Conservation (phyloP, 495 filamentous ascomycete species). For the Penicillium egyptiacum region DNA sequence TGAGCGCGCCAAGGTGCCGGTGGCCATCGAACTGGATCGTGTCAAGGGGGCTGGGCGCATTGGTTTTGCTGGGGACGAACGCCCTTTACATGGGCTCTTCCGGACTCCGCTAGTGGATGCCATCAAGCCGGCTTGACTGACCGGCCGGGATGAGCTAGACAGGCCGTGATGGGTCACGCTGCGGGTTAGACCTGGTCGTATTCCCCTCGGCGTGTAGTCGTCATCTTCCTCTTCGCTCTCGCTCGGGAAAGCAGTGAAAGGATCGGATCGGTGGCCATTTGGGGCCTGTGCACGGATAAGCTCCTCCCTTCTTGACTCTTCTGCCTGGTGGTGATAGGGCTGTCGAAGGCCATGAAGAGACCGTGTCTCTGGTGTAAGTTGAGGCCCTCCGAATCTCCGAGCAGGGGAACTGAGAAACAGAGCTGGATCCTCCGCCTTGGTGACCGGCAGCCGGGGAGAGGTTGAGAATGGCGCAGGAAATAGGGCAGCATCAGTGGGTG, state of each 20-base stretch:
- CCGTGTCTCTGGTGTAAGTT: constrained; percentile 36
- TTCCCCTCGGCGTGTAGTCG: constrained; percentile 41
- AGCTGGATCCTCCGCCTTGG: constrained; percentile 53
- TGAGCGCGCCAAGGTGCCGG: constrained; percentile 36
- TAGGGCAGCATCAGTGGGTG: constrained; percentile 41
- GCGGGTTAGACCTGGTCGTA: constrained; percentile 57
- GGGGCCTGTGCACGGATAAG: constrained; percentile 38
- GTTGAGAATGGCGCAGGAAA: constrained; percentile 51
- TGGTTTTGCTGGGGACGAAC: constrained; percentile 41
- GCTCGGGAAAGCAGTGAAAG: constrained; percentile 28
- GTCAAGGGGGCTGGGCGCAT: constrained; percentile 32
- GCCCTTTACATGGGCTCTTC: constrained; percentile 48
- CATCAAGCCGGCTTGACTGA: constrained; percentile 34
- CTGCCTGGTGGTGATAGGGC: constrained; percentile 59
- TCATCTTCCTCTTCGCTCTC: constrained; percentile 41
- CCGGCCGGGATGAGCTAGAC: constrained; percentile 31
- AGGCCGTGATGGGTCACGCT: constrained; percentile 53
- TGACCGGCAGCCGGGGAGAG: constrained; percentile 41
- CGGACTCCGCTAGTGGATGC: constrained; percentile 42
- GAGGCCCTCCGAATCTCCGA: constrained; percentile 46
- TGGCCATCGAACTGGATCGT: constrained; percentile 35
- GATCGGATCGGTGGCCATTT: constrained; percentile 9
- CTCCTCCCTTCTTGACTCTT: constrained; percentile 57
- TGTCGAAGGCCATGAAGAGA: constrained; percentile 40
- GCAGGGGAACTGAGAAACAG: constrained; percentile 56